Evolutionary conservation across 306 rosid genomes (phyloP).

Genomic region (Ormosia emarginata): DNA sequence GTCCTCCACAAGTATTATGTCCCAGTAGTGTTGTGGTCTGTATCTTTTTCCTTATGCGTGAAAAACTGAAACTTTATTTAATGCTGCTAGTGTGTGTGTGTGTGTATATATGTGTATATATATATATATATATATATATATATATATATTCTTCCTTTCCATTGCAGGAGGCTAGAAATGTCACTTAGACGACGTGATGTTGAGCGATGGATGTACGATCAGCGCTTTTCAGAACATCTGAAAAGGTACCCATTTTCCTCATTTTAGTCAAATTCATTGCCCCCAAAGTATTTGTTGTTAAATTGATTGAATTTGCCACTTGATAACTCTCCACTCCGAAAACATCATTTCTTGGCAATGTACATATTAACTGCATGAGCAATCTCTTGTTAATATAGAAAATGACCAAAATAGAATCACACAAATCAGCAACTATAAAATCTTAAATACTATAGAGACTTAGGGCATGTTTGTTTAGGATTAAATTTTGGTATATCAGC

Average conservation of each 20-base stretch:
- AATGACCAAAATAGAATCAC: not conserved
- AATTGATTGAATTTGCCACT: not conserved
- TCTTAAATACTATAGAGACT: not conserved
- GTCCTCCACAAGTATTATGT: not conserved
- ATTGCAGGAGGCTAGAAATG: constrained; percentile 32
- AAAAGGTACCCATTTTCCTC: constrained; percentile 38
- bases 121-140: not conserved
- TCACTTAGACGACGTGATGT: constrained; percentile 36
- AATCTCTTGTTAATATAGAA: not conserved
- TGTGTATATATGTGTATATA: not conserved
- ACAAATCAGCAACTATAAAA: not conserved
- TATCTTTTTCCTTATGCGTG: not conserved
- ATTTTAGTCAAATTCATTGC: not conserved
- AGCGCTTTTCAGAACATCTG: constrained; percentile 54
- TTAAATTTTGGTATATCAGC: too few species aligned
- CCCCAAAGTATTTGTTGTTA: not conserved
- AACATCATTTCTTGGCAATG: not conserved
- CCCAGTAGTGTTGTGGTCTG: not conserved
- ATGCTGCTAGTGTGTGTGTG: not conserved
- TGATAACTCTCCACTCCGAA: not conserved
- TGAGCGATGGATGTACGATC: constrained; percentile 37
- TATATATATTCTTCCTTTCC: not conserved
- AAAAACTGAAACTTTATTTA: not conserved
- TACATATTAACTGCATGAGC: not conserved
- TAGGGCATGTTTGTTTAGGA: too few species aligned